Evolutionary conservation across 2,329 filamentous ascomycete genomes (phyloP), one percentile per base, ranked within the genome.

Genomic region (Leptographium lundbergii): DNA sequence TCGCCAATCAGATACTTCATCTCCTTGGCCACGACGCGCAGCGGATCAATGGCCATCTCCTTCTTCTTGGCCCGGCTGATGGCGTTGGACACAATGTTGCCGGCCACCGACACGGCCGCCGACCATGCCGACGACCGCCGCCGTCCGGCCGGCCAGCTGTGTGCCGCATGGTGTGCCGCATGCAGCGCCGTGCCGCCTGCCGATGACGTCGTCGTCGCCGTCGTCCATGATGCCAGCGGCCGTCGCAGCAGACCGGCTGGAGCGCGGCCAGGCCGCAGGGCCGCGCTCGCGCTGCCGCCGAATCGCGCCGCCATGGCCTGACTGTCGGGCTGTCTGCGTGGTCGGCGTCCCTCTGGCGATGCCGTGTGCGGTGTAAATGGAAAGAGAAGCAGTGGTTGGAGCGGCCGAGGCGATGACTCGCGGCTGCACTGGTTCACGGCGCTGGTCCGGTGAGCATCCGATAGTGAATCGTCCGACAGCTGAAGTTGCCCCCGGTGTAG

Each of bases 1-100:
- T 97, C 96, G 58, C 91, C 91, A 13, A 89, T 96, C 68, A 97
- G 75, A 67, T 91, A 95, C 73, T 95, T 94, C 85, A 99, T 89
- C 77, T 97, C 92, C 74, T 96, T 95, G 63, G 89, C 92, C 39
- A 97, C 91, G 39, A 89, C 87, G 62, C 89, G 84, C 68, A 97
- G 80, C 39, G 92, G 92, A 71, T 97, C 92, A 67, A 96, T 82
- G 62, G 85, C 82, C 74, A 95, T 83, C 60, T 82, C 81, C 65
- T 78, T 78, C 65, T 84, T 82, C 62, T 81, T 77, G 59, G 82
- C 77, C 65, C 81, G 77, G 65, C 81, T 80, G 62, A 86, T 77
- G 52, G 81, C 82, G 69, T 86, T 87, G 65, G 80, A 80, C 65
- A 91, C 85, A 61, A 91, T 80, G 70, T 86, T 86, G 65, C 87